Evolutionary conservation across 345 rosid genomes (phyloP), one percentile per base, ranked within the genome.

Genomic region (Pugionium dolabratum): DNA sequence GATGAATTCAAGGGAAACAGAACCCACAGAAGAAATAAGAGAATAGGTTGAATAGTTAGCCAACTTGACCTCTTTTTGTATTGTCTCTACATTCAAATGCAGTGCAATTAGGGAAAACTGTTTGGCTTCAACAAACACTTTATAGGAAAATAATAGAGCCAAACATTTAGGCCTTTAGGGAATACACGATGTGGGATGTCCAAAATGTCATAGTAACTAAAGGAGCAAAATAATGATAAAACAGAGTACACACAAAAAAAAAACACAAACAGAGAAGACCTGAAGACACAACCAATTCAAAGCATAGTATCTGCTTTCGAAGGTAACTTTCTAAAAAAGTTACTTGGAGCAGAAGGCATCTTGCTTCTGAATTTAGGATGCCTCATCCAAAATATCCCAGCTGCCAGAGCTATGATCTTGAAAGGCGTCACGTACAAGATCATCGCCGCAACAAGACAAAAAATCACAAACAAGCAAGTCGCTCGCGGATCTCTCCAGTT

Each of bases 401-500:
- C 77, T 11, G 60, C 84, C 51, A 88, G 63, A 62, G 88, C 86
- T 44, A 86, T 53, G 10, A 85, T 81, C 77, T 81, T 79, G 68
- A 88, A 88, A 9, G 93, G 96, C 4, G 91, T 88, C 32, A 81
- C 79, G 11, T 91, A 88, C 29, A 86, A 81, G 39, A 71, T 73
- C 59, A 91, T 73, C 3, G 96, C 97, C 1, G 93, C 82, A 35
- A 84, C 62, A 10, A 88, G 81, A 72, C 93, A 83, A 74, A 90
- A 82, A 25, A 83, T 47, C 31, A 86, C 80, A 72, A 84, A 88
- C 56, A 88, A 81, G 74, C 92, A 84, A 36, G 85, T 84, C 2
- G 91, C 97, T 50, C 97, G 81, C 0, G 97, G 84, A 75, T 85
- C 97, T 76, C 94, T 82, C 97, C 96, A 91, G 39, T 87, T 82